These are phyloP conservation scores for Atkinsonella hypoxylon DNA, from an alignment of 2,329 filamentous ascomycete genomes.

Conservation along the genomic window DNA sequence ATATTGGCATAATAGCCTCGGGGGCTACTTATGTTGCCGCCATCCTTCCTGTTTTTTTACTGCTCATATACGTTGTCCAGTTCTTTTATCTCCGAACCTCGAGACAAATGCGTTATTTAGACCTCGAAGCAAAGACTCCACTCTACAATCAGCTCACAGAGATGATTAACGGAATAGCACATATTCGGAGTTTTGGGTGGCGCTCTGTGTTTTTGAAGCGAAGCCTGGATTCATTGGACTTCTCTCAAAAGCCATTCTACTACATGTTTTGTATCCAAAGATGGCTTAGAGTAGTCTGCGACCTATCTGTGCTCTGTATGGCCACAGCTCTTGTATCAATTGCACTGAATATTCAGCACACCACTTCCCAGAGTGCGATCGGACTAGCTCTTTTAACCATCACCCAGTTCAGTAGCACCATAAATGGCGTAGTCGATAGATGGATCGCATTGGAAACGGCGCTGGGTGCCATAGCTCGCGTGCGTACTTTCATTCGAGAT, in stretches of 20 bases:
- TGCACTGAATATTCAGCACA: background rate
- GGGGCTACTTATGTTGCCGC: constrained; percentile 30
- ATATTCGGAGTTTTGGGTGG: constrained; percentile 7
- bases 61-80: constrained; percentile 33
- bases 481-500: background rate
- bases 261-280: constrained; percentile 1
- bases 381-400: background rate
- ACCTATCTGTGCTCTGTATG: background rate
- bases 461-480: background rate
- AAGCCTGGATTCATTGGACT: background rate
- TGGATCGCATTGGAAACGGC: constrained; percentile 1
- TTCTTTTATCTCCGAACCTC: constrained; percentile 46
- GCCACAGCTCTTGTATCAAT: background rate
- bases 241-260: constrained; percentile 4
- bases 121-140: constrained; percentile 46
- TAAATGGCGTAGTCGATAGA: background rate
- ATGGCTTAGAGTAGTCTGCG: constrained; percentile 1
- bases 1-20: constrained; percentile 24
- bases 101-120: constrained; percentile 44
- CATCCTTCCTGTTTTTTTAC: constrained; percentile 31
- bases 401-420: background rate
- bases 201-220: background rate
- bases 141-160: constrained; percentile 17
- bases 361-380: background rate
- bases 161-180: constrained; percentile 1